Evolutionary conservation across 2,329 filamentous ascomycete genomes (phyloP), one percentile per base, ranked within the genome.

Genomic region (Penicillium digitatum): DNA sequence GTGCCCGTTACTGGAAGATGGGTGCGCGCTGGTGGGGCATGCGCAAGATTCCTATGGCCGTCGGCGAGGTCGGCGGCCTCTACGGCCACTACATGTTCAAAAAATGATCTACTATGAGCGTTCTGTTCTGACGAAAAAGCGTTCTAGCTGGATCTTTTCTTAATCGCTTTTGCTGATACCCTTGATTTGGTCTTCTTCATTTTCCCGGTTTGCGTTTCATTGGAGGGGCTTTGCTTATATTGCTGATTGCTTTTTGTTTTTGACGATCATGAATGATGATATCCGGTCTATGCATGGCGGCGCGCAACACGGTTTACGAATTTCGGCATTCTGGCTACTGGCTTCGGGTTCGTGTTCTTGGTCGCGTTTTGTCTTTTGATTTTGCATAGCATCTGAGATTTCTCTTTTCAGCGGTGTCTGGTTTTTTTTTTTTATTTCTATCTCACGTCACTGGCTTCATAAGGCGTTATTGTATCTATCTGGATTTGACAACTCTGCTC

Each of bases 1-100:
- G 84, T 1, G 72, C 76, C 44, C 78, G 86, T 31, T 75, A 77
- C 65, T 94, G 89, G 89, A 94, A 94, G 78, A 88, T 90, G 87
- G 89, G 89, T 31, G 89, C 89, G 46, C 83, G 84, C 64, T 89
- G 85, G 76, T 93, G 89, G 89, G 89, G 89, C 35, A 91, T 91
- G 85, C 82, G 88, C 59, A 94, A 84, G 69, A 72, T 82, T 26
- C 81, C 81, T 2, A 78, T 84, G 58, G 79, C 78, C 14, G 72
- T 78, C 34, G 78, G 79, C 9, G 81, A 84, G 55, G 80, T 83
- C 6, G 81, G 81, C 24, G 82, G 82, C 3, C 77, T 83, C 65
- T 83, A 83, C 66, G 81, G 80, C 38, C 79, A 82, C 66, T 83
- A 83, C 64, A 82, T 82, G 77, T 83, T 82, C 65, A 82, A 82